Evolutionary conservation across 2,329 filamentous ascomycete species (phyloP), one percentile per base, ranked within the genome.

Genomic region (Fusarium pseudograminearum): DNA sequence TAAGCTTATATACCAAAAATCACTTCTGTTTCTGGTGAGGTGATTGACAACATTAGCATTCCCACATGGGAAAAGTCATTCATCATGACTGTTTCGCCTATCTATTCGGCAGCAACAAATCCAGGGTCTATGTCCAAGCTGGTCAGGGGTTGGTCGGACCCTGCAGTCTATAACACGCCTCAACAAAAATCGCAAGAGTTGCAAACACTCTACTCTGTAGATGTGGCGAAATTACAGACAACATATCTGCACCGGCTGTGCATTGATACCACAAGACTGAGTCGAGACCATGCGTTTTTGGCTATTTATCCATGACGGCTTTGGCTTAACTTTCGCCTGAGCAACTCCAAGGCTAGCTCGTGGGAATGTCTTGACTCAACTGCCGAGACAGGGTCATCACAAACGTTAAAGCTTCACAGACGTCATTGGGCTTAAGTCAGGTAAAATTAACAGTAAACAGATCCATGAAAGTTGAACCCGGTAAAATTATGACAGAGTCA

Each of bases 1-100:
- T 52, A 52, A 52, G 48, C 48, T 52, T 52, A 52, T 40, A 22
- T 52, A 24, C 24, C 24, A 41, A 28, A 22, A 28, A 22, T 52
- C 26, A 1, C 10, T 28, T 28, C 48, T 30, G 24, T 34, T 41
- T 51, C 48, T 52, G 5, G 24, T 16, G 8, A 51, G 22, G 47
- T 51, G 28, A 51, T 28, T 20, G n/a, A n/a, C 12, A 16, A 24
- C 14, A 28, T 40, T 51, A 24, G 48, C 22, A 28, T 51, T 51
- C 18, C 48, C 48, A 51, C 33, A 51, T 28, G n/a, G 20, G 28
- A 20, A 20, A 15, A 16, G 4, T 12, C 4, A 26, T 28, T 12
- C 4, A 26, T 28, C 33, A 7, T 28, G 47, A 24, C 16, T 26
- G 15, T 16, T 52, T 52, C 48, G 48, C 15, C 24, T 40, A 52